Evolutionary conservation across 1,284 basidiomycete species (phyloP).

Genomic region (Pyrrhoderma lamaoense): DNA sequence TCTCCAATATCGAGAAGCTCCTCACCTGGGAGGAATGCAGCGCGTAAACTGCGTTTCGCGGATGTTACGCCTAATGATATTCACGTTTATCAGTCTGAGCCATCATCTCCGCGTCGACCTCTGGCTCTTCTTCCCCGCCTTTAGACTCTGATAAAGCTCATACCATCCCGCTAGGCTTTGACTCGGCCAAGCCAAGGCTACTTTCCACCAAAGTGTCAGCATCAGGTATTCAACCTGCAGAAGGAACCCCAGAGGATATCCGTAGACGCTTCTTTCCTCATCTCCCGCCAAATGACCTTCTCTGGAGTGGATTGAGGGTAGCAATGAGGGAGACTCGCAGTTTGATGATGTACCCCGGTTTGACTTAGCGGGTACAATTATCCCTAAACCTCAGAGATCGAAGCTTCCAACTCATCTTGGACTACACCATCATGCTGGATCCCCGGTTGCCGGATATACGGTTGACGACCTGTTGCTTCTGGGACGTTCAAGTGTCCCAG

Average conservation of each 20-base stretch:
- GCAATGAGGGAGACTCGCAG: constrained; percentile 7
- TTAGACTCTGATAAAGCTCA: constrained; percentile 31
- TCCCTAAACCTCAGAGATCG: constrained; percentile 44
- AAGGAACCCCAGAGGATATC: constrained; percentile 78
- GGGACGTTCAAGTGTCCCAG: constrained; percentile 74
- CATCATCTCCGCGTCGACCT: constrained; percentile 57
- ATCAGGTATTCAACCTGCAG: constrained; percentile 38
- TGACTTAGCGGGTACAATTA: constrained; percentile 63
- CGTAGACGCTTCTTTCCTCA: constrained; percentile 79
- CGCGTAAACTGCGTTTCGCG: constrained; percentile 45
- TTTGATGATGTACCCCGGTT: constrained; percentile 41
- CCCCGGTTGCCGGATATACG: constrained; percentile 73
- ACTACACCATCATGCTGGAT: constrained; percentile 79
- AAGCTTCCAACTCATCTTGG: constrained; percentile 76
- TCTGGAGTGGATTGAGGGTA: constrained; percentile 68
- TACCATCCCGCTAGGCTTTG: constrained; percentile 10
- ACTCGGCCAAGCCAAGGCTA: not conserved
- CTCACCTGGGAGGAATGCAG: constrained; percentile 13
- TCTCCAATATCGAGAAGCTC: constrained; percentile 32
- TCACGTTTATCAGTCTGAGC: constrained; percentile 72
- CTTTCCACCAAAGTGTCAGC: too few relatives aligned
- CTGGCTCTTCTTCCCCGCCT: constrained; percentile 43
- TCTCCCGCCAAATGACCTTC: constrained; percentile 60
- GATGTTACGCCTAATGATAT: constrained; percentile 47
- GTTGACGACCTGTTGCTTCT: constrained; percentile 82